These are phyloP conservation scores for Linum lewisii DNA, from an alignment of 345 rosid species.

Conservation along the genomic window DNA sequence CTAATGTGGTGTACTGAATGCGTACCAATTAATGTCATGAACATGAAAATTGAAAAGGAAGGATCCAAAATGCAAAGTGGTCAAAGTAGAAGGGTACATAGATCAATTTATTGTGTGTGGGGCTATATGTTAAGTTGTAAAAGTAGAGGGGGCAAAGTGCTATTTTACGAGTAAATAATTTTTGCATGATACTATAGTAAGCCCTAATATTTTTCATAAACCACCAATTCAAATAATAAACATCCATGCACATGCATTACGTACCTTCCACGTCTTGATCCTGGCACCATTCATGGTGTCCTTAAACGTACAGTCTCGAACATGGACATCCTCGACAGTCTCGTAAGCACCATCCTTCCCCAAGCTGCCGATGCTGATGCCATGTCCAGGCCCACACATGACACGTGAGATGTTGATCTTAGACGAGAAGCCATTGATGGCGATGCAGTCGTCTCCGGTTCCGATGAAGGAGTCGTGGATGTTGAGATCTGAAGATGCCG, in stretches of 20 bases:
- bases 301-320: constrained; percentile 2
- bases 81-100: too few species aligned
- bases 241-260: neutral
- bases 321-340: constrained; percentile 7
- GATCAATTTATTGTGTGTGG: too few species aligned
- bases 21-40: too few species aligned
- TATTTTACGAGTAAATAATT: too few species aligned
- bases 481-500: neutral
- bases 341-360: constrained; percentile 8
- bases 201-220: too few species aligned
- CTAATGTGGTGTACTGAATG: too few species aligned
- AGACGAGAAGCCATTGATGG: constrained; percentile 8
- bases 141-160: too few species aligned
- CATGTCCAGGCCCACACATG: constrained; percentile 14
- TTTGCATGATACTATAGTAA: too few species aligned
- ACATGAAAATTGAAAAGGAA: too few species aligned
- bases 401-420: neutral
- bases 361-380: constrained; percentile 16
- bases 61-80: too few species aligned
- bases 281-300: constrained; percentile 12
- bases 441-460: constrained; percentile 10
- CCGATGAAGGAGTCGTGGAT: constrained; percentile 6
- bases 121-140: too few species aligned
- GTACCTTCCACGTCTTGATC: constrained; percentile 24
- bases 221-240: too few species aligned